phyloP scores from a whole-genome alignment of 805 yeast genomes.

The Starmerella floris region DNA sequence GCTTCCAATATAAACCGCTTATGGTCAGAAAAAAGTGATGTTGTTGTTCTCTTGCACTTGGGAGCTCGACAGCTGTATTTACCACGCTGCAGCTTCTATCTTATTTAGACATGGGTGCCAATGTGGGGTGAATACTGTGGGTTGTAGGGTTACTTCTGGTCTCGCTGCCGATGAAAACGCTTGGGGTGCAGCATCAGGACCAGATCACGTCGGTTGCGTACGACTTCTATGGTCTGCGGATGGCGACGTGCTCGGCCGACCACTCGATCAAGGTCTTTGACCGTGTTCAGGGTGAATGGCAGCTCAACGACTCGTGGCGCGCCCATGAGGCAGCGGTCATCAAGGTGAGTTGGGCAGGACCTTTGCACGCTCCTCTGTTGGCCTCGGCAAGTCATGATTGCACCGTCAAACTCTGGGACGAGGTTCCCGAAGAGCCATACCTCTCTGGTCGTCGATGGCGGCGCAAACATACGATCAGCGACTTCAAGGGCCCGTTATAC shows the following conservation, averaged over 20 bases:
- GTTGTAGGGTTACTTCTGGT: too few relatives aligned
- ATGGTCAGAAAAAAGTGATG: too few relatives aligned
- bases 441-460: conserved; percentile 80
- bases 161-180: conserved; percentile 39
- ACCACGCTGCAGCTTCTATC: too few relatives aligned
- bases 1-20: too few relatives aligned
- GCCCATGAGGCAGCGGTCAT: conserved; percentile 88
- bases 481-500: conserved; percentile 77
- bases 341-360: conserved; percentile 82
- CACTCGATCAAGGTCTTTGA: conserved; percentile 86
- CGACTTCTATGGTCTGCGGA: conserved; percentile 76
- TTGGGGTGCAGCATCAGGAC: conserved; percentile 86
- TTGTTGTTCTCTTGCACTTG: too few relatives aligned
- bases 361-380: conserved; percentile 76
- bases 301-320: conserved; percentile 76
- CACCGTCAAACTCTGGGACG: conserved; percentile 84
- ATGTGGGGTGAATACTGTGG: too few relatives aligned
- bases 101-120: too few relatives aligned
- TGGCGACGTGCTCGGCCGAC: conserved; percentile 92
- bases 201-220: conserved; percentile 79
- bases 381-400: conserved; percentile 87
- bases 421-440: conserved; percentile 59
- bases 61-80: too few relatives aligned
- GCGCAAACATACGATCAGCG: conserved; percentile 61
- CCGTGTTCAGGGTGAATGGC: conserved; percentile 55